These are phyloP conservation scores for Endogone sp. DNA, from an alignment of 192 early-diverging fungal species.

Conservation along the genomic window DNA sequence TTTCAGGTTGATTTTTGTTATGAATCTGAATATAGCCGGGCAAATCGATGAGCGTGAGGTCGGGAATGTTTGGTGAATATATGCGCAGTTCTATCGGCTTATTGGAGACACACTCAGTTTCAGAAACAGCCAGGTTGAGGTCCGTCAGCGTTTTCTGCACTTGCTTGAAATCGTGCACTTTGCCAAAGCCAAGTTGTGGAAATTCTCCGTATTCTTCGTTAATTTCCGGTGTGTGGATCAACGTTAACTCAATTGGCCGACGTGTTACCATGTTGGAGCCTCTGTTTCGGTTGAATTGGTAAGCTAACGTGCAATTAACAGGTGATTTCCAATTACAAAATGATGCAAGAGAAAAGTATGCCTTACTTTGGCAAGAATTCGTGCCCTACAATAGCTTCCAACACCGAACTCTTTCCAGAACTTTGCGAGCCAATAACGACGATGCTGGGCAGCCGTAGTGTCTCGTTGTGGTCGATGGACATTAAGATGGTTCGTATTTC, in stretches of 20 bases:
- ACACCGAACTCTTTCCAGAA: conserved; percentile 83
- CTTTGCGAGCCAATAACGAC: conserved; percentile 85
- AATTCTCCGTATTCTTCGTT: conserved; percentile 84
- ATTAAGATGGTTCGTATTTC: conserved; percentile 94
- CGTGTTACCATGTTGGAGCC: conserved; percentile 83
- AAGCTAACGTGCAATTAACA: neutral
- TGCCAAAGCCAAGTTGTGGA: conserved; percentile 79
- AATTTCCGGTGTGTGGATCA: conserved; percentile 73
- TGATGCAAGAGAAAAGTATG: neutral
- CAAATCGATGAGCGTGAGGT: conserved; percentile 78
- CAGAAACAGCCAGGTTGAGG: conserved; percentile 92
- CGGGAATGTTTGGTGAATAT: conserved; percentile 81
- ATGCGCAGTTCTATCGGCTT: conserved; percentile 82
- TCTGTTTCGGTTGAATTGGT: conserved; percentile 31
- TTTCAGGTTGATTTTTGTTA: conserved; percentile 74
- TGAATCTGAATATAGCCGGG: conserved; percentile 88
- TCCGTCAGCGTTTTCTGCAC: conserved; percentile 93
- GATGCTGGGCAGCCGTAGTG: conserved; percentile 83
- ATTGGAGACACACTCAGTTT: conserved; percentile 84
- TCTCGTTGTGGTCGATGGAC: conserved; percentile 72
- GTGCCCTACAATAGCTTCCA: conserved; percentile 84
- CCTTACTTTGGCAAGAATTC: conserved; percentile 82
- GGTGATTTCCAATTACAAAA: neutral
- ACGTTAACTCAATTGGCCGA: conserved; percentile 79
- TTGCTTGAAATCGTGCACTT: conserved; percentile 83